Conservation (phyloP, 2,329 filamentous ascomycete species). For the Xylariaceae sp. region DNA sequence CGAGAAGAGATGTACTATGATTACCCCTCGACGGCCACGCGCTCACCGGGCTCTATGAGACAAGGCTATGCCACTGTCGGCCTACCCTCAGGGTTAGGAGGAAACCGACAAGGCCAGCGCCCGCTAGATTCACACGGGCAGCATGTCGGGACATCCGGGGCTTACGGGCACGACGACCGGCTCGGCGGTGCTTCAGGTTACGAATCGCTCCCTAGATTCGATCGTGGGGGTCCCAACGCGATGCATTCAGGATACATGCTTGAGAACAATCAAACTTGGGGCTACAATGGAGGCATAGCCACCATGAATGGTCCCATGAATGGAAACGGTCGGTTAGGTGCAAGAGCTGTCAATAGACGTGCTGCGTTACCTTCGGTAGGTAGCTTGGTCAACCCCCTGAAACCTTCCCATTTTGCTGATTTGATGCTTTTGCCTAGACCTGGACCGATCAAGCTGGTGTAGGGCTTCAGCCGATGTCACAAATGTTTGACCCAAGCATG, state of each 20-base stretch:
- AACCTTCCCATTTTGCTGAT: constrained; percentile 10
- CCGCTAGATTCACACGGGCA: constrained; percentile 77
- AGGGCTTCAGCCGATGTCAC: constrained; percentile 49
- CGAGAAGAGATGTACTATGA: constrained; percentile 76
- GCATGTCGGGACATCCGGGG: constrained; percentile 60
- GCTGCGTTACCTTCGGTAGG: constrained; percentile 76
- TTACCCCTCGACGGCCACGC: constrained; percentile 64
- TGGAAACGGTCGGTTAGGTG: constrained; percentile 60
- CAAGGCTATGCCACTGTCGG: constrained; percentile 65
- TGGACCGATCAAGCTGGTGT: constrained; percentile 58
- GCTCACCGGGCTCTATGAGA: constrained; percentile 74
- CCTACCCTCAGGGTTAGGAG: constrained; percentile 54
- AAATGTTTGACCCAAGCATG: constrained; percentile 44
- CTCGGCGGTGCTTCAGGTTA: constrained; percentile 64
- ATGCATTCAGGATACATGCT: constrained; percentile 57
- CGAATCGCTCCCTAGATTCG: constrained; percentile 53
- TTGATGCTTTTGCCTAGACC: constrained; percentile 44
- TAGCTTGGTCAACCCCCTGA: constrained; percentile 37
- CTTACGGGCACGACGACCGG: constrained; percentile 73
- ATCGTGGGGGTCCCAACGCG: constrained; percentile 39
- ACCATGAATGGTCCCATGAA: constrained; percentile 69
- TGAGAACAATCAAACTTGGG: constrained; percentile 82
- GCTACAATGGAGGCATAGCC: constrained; percentile 70
- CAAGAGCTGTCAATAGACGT: constrained; percentile 58
- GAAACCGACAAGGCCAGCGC: constrained; percentile 73